Percentiles rank a stretch among this genome's conserved stretches.
Evolutionary conservation across 179 eudicot genomes (phyloP).

Genomic region (Patellifolia procumbens): DNA sequence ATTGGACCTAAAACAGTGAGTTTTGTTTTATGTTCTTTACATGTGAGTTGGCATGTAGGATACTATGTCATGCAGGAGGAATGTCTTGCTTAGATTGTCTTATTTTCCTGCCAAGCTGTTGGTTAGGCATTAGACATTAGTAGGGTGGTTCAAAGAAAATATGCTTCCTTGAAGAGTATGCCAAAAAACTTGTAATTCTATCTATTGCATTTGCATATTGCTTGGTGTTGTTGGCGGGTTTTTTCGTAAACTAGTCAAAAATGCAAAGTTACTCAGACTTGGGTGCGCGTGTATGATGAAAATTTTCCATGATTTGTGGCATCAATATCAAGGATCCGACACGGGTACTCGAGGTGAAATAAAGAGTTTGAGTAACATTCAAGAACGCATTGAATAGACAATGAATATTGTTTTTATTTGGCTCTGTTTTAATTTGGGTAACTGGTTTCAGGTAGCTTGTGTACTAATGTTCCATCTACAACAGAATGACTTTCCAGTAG

Average conservation of each 20-base stretch:
- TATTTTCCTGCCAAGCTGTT: background rate
- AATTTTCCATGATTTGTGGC: too few relatives aligned
- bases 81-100: background rate
- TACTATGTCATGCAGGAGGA: background rate
- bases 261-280: background rate
- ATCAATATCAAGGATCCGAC: too few relatives aligned
- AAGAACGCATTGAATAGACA: background rate
- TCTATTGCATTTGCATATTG: background rate
- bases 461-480: slow-evolving; percentile 85
- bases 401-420: background rate
- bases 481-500: slow-evolving; percentile 85
- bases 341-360: too few relatives aligned
- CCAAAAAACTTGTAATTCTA: background rate
- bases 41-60: background rate
- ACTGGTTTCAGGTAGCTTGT: slow-evolving; percentile 76
- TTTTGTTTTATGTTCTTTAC: background rate
- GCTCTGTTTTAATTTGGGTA: background rate
- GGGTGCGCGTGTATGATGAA: background rate
- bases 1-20: slow-evolving; percentile 91
- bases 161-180: background rate
- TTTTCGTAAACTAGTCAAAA: background rate
- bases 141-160: background rate
- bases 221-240: background rate
- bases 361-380: background rate
- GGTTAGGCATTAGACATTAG: background rate